These are phyloP conservation scores for Tagetes erecta DNA, from an alignment of 129 eudicot species.

Conservation along the genomic window DNA sequence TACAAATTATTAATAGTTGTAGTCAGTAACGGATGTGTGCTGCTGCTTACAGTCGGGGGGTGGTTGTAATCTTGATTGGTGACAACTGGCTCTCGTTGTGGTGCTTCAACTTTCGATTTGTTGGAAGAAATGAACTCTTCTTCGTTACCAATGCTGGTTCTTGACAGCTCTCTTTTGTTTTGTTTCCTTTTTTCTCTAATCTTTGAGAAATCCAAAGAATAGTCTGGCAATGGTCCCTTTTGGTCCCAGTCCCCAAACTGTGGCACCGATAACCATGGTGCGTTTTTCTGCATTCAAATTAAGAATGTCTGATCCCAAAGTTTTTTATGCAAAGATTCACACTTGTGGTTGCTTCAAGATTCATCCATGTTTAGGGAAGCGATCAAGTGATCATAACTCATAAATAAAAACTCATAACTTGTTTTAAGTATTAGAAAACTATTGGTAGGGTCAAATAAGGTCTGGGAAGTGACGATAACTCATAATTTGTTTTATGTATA, in stretches of 20 bases:
- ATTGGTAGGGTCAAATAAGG: too few relatives aligned
- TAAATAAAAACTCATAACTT: too few relatives aligned
- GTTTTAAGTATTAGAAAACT: too few relatives aligned
- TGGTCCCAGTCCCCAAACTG: constrained; percentile 99
- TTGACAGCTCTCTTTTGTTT: constrained; percentile 83
- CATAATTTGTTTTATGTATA: neutral
- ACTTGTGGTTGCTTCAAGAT: neutral
- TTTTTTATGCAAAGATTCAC: constrained; percentile 4
- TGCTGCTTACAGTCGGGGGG: constrained; percentile 74
- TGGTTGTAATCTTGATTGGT: constrained; percentile 46
- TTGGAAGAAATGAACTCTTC: constrained; percentile 71
- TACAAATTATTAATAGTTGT: neutral
- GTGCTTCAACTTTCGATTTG: constrained; percentile 27
- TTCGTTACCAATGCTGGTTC: constrained; percentile 94
- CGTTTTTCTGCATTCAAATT: constrained; percentile 51
- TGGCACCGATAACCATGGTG: constrained; percentile 97
- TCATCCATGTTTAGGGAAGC: constrained; percentile 3
- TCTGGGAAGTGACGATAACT: too few relatives aligned
- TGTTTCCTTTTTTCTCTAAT: constrained; percentile 94
- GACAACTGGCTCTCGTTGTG: constrained; percentile 23
- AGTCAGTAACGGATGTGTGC: neutral
- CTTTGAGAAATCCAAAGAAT: constrained; percentile 89
- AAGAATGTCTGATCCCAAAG: neutral
- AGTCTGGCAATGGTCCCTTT: constrained; percentile 84
- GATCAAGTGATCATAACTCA: too few relatives aligned